Base-by-base conservation (phyloP, 495 filamentous ascomycete species). In the Elasticomyces elasticus region DNA sequence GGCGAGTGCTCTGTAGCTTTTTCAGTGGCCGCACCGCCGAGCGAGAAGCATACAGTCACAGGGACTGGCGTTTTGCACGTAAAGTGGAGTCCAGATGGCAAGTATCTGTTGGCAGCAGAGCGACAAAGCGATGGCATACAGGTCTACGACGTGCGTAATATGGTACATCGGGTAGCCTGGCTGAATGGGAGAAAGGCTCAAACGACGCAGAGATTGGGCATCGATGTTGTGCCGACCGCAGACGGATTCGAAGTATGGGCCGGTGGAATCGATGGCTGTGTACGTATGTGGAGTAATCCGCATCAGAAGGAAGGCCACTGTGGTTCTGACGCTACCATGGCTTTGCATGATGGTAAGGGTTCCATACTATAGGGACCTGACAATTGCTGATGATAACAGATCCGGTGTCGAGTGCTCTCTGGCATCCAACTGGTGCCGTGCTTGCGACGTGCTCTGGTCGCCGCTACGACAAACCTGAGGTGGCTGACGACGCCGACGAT, bases 61-160 rank as follows among this genome's bases (percentile, higher is more conserved):
- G 88, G 88, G 0, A 69, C 68, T 0, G 91, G 92, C 1, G 67
- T 97, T 19, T 83, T 81, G 26, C 84, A 92, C 60, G 72, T 87
- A 12, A 46, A 75, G 1, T 64, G 62, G 90, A 91, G 85, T 59
- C 77, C 80, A 0, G 91, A 88, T 71, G 91, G 87, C n/a, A 72
- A 80, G 55, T 97, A 95, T 69, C 69, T 98, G 28, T 82, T 87
- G 61, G 79, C 94, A 15, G 85, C 81, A n/a, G 94, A 97, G 73
- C 77, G 94, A 30, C 80, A 79, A 60, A 84, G 87, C 47, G 74
- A 78, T 35, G 84, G 81, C 5, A 65, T 95, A 10, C 65, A 86
- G 47, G 76, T 95, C 1, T 96, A 89, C 70, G 92, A 98, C 70
- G 73, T 96, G 25, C 76, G 94, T 13, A 83, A 84, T 5, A 78